phyloP scores from a whole-genome alignment of 2,329 filamentous ascomycete species.

The Arachnomyces sp. region DNA sequence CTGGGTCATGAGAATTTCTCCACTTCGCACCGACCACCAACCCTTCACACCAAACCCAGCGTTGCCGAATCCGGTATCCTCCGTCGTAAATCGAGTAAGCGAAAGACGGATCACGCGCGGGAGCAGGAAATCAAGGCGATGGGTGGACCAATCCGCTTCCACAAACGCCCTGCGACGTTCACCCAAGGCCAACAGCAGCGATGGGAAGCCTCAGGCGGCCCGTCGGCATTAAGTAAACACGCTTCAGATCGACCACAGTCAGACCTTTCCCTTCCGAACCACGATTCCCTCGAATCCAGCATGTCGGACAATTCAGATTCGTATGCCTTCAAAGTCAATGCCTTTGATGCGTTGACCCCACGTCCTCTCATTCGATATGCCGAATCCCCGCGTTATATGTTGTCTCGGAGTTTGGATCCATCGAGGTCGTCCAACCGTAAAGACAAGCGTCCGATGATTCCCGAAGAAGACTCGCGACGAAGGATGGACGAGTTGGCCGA shows the following conservation, averaged over 20 bases:
- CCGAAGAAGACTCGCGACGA: slow-evolving; percentile 58
- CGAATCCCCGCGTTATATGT: slow-evolving; percentile 53
- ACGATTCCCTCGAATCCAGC: slow-evolving; percentile 62
- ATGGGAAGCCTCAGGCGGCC: slow-evolving; percentile 57
- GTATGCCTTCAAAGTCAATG: slow-evolving; percentile 70
- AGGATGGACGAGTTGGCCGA: slow-evolving; percentile 67
- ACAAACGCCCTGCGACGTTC: slow-evolving; percentile 53
- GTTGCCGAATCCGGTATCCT: slow-evolving; percentile 50
- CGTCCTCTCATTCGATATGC: slow-evolving; percentile 75
- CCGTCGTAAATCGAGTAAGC: slow-evolving; percentile 68
- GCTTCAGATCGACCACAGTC: slow-evolving; percentile 55
- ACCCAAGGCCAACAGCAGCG: slow-evolving; percentile 51
- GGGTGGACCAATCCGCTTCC: slow-evolving; percentile 59
- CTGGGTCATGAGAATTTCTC: slow-evolving; percentile 33
- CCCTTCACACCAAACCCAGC: slow-evolving; percentile 51
- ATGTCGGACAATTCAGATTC: slow-evolving; percentile 69
- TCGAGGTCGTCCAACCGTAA: slow-evolving; percentile 43
- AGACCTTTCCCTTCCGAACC: slow-evolving; percentile 62
- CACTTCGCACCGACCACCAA: slow-evolving; percentile 41
- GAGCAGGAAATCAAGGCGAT: slow-evolving; percentile 86
- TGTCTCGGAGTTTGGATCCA: slow-evolving; percentile 39
- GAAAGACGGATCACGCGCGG: slow-evolving; percentile 63
- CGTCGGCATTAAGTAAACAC: slow-evolving; percentile 48
- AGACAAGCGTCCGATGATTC: slow-evolving; percentile 50
- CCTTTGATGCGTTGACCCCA: slow-evolving; percentile 73